Evolutionary conservation across 192 early-diverging fungal genomes (phyloP), one percentile per base, ranked within the genome.

Genomic region (Physocladia obscura): DNA sequence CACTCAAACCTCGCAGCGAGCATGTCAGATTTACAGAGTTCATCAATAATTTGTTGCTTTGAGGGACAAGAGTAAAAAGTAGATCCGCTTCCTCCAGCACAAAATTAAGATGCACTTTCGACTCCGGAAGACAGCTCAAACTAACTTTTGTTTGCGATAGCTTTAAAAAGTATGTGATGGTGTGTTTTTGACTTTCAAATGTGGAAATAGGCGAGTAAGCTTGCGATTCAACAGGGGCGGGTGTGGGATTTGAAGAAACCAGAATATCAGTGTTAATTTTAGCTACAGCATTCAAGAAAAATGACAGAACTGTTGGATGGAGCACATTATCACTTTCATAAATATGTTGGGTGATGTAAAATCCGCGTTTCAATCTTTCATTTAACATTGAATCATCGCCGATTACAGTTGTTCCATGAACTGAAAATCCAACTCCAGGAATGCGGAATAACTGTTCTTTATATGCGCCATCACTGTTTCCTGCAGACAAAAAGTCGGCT

Each of bases 31-130:
- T 56, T 6, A 68, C 40, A n/a, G 65, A 21, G 31, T 68, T 68
- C 52, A 38, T 31, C 30, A 19, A 0, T 62, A 50, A n/a, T 21
- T 15, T 19, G 49, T 49, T 34, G 5, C 11, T 54, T n/a, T 65
- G 71, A 3, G 80, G 80, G 2, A 63, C 34, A 44, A 79, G 75
- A 17, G 75, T 70, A 26, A 79, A 67, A 47, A 93, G 48, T 57
- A 90, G 84, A 62, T 90, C 80, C 31, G 87, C 87, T 76, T 89
- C 84, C 29, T 91, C 82, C 79, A 89, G 80, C n/a, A 84, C 84
- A 51, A 89, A 69, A 13, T 79, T 81, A 24, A 87, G 87, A 47
- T 80, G 77, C 29, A 93, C 91, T 62, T 92, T 92, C 24, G 87
- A 88, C 57, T 77, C 76, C 17, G 91, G 91, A 40, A 90, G 84